A percentile compares a stretch with the other conserved stretches of the same genome.
phyloP scores from a whole-genome alignment of 495 filamentous ascomycete genomes.

The Hypoxylon rickii region DNA sequence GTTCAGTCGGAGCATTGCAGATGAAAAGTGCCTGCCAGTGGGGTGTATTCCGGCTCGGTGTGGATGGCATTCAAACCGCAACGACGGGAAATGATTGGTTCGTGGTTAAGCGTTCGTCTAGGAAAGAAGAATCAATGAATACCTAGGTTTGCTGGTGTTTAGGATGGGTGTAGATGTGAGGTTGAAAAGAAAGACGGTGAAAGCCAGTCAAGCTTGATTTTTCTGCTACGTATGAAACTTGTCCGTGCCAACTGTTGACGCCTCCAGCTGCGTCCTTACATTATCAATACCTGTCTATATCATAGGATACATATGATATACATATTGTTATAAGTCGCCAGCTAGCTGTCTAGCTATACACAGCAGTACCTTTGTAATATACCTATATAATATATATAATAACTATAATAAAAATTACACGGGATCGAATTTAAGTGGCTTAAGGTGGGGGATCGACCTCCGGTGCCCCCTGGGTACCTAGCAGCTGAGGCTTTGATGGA shows the following conservation, averaged over 20 bases:
- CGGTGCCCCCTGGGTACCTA: no score
- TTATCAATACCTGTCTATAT: no score
- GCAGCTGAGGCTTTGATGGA: background rate
- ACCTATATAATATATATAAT: background rate
- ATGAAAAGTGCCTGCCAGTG: slow-evolving; percentile 30
- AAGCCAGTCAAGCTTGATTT: background rate
- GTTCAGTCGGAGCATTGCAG: slow-evolving; percentile 33
- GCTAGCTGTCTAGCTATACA: no score
- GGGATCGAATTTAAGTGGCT: background rate
- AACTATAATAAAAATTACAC: no score
- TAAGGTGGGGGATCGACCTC: background rate
- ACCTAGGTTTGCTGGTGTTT: background rate
- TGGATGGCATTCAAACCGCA: slow-evolving; percentile 25
- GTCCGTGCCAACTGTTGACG: no score
- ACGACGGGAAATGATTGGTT: slow-evolving; percentile 14
- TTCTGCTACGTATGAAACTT: no score
- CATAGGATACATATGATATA: no score
- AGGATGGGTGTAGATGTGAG: background rate
- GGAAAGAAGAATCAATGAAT: no score
- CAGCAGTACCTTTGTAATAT: no score
- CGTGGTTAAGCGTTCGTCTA: background rate
- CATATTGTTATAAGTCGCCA: no score
- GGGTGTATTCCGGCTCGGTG: slow-evolving; percentile 38
- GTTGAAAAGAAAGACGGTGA: background rate
- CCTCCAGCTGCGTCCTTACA: no score